These are phyloP conservation scores for Rhizopogon rudus DNA, from an alignment of 768 basidiomycete genomes.

Conservation along the genomic window DNA sequence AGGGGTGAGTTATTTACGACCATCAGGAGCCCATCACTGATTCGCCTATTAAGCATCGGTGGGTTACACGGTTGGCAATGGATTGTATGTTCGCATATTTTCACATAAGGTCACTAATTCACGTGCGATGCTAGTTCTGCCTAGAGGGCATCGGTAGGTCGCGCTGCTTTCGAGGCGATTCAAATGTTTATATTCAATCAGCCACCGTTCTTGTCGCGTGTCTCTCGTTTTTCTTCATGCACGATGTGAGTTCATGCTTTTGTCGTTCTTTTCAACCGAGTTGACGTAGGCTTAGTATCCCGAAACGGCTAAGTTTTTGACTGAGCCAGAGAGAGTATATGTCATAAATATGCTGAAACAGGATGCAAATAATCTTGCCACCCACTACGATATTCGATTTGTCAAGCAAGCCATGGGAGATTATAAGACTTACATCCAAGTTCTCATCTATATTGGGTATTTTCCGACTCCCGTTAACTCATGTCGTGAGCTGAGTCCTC, in stretches of 20 bases:
- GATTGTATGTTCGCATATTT: constrained; percentile 23
- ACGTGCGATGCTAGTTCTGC: constrained; percentile 19
- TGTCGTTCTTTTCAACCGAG: background rate
- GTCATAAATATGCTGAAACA: constrained; percentile 38
- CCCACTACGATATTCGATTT: constrained; percentile 39
- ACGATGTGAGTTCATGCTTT: constrained; percentile 35
- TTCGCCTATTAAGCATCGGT: constrained; percentile 7
- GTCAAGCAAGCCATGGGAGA: constrained; percentile 45
- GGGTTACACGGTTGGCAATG: constrained; percentile 33
- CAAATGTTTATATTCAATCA: constrained; percentile 3
- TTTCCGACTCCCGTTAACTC: constrained; percentile 8
- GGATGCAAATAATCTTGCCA: constrained; percentile 40
- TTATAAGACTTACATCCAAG: constrained; percentile 34
- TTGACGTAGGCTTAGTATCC: constrained; percentile 36
- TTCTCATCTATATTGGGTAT: constrained; percentile 38
- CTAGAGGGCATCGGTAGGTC: constrained; percentile 23
- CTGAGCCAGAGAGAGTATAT: constrained; percentile 34
- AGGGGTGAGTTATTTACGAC: constrained; percentile 21
- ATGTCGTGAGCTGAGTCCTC: background rate
- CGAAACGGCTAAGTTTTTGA: constrained; percentile 53
- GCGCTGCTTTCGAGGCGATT: background rate
- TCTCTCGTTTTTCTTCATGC: constrained; percentile 42
- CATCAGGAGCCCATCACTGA: background rate
- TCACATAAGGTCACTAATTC: background rate
- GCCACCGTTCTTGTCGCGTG: constrained; percentile 17